Percentiles rank a stretch among this genome's conserved stretches.
Evolutionary conservation across 2,329 filamentous ascomycete genomes (phyloP).

Genomic region (Fusarium camptoceras): DNA sequence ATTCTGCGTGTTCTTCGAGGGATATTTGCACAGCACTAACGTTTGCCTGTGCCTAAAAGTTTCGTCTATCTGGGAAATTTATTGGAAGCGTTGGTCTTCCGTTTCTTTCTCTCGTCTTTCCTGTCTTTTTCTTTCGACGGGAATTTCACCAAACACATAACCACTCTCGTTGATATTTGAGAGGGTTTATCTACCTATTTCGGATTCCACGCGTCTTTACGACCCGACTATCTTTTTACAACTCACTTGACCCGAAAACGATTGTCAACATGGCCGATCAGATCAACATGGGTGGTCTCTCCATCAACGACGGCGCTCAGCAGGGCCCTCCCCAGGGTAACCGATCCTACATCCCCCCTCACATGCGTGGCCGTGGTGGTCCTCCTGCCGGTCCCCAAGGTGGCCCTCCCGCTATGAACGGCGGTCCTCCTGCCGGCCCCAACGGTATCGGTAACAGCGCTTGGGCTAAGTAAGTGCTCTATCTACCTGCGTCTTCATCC

Average conservation of each 20-base stretch:
- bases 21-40: slow-evolving; percentile 51
- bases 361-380: slow-evolving; percentile 69
- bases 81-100: slow-evolving; percentile 51
- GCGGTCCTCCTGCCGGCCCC: slow-evolving; percentile 33
- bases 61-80: slow-evolving; percentile 51
- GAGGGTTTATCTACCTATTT: slow-evolving; percentile 40
- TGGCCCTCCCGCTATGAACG: slow-evolving; percentile 34
- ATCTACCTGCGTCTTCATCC: not conserved
- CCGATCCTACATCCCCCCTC: slow-evolving; percentile 87
- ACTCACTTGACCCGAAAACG: slow-evolving; percentile 40
- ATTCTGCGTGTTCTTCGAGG: slow-evolving; percentile 59
- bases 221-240: slow-evolving; percentile 35
- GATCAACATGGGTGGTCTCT: slow-evolving; percentile 83
- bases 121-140: slow-evolving; percentile 49
- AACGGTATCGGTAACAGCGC: slow-evolving; percentile 72
- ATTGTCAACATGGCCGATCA: slow-evolving; percentile 79
- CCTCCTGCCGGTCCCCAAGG: slow-evolving; percentile 38
- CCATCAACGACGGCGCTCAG: slow-evolving; percentile 62
- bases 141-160: slow-evolving; percentile 42
- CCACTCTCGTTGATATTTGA: slow-evolving; percentile 46
- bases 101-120: slow-evolving; percentile 49
- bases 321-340: slow-evolving; percentile 45
- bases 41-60: slow-evolving; percentile 48
- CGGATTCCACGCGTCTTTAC: slow-evolving; percentile 37
- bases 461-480: slow-evolving; percentile 68